A percentile compares a stretch with the other conserved stretches of the same genome.
Conservation (phyloP, 2,329 filamentous ascomycete species). For the Lizonia empirigonia region DNA sequence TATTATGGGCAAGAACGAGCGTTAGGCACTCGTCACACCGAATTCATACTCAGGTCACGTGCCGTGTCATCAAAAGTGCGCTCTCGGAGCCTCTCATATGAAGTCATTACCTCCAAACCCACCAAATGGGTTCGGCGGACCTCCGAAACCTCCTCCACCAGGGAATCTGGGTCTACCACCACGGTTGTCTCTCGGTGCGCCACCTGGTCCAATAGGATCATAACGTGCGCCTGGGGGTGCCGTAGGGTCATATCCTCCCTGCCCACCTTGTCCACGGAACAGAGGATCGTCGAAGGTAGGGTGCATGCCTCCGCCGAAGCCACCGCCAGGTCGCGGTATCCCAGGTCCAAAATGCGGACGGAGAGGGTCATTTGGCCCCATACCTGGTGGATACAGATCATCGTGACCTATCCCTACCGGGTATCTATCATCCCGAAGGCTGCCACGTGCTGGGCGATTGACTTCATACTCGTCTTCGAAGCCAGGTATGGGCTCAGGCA, state of each 20-base stretch:
- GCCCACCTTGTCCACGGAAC: slow-evolving; percentile 66
- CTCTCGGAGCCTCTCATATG: slow-evolving; percentile 43
- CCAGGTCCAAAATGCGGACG: slow-evolving; percentile 68
- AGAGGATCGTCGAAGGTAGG: slow-evolving; percentile 92
- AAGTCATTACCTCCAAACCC: slow-evolving; percentile 66
- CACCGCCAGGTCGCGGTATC: slow-evolving; percentile 61
- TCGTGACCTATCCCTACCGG: slow-evolving; percentile 79
- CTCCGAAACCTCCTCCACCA: slow-evolving; percentile 51
- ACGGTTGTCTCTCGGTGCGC: slow-evolving; percentile 49
- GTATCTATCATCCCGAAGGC: slow-evolving; percentile 55
- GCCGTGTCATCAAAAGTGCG: background rate
- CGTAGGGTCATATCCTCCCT: slow-evolving; percentile 66
- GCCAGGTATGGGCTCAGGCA: slow-evolving; percentile 82
- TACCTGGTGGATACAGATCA: slow-evolving; percentile 83
- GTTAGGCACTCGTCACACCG: background rate
- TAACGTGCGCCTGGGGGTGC: slow-evolving; percentile 88
- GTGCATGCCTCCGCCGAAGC: slow-evolving; percentile 83
- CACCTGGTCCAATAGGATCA: slow-evolving; percentile 73
- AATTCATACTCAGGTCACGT: background rate
- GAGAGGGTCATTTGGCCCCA: slow-evolving; percentile 85
- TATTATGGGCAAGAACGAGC: no score
- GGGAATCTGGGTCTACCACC: slow-evolving; percentile 39
- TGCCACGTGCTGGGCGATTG: slow-evolving; percentile 66
- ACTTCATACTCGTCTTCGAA: slow-evolving; percentile 95
- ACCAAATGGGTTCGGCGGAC: slow-evolving; percentile 63